Base-by-base conservation (phyloP, 148 eudicot species). In the Fagopyrum esculentum region DNA sequence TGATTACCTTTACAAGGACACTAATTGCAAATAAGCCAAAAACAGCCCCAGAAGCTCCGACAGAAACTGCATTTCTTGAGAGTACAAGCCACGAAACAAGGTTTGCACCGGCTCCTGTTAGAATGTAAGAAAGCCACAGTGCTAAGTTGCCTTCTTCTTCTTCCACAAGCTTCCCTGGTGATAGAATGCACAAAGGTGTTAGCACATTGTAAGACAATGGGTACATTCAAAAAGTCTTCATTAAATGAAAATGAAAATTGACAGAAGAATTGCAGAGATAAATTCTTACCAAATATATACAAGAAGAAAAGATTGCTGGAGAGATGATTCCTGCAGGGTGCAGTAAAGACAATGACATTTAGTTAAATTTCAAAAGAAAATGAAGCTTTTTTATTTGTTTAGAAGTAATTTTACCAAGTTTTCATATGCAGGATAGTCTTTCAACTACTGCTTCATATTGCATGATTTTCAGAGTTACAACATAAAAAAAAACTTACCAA, bases 261-360 rank as follows among this genome's bases (percentile, higher is more conserved):
- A 60, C 26, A 7, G 26, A 26, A 59, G 40, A 19, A 6, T 22
- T 22, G 16, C 60, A 56, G 4, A 29, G 69, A 19, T 35, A 35
- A 49, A 45, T 19, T 71, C 91, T 85, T 88, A 95, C 99, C 99
- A 76, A 95, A 92, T 73, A 95, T 95, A 78, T 95, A 95, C 77
- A 95, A 78, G 85, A 95, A 95, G 89, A 95, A 95, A 49, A 95
- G 97, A 85, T 95, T 95, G 93, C 97, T 92, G 46, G 97, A 92
- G 30, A 95, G 91, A 87, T 95, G 99, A 77, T 86, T 89, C 99
- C 99, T 95, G 96, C 80, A 80, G 17, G 69, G 68, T 95, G 96
- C 80, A 80, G 17, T 69, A 57, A 73, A 45, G 30, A 74, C 15
- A 77, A 63, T 4, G 30, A 48, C 49, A 15, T 15, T 30, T 47